Conservation (phyloP, 1,139 yeast species). For the Saccharomyces pastorianus region DNA sequence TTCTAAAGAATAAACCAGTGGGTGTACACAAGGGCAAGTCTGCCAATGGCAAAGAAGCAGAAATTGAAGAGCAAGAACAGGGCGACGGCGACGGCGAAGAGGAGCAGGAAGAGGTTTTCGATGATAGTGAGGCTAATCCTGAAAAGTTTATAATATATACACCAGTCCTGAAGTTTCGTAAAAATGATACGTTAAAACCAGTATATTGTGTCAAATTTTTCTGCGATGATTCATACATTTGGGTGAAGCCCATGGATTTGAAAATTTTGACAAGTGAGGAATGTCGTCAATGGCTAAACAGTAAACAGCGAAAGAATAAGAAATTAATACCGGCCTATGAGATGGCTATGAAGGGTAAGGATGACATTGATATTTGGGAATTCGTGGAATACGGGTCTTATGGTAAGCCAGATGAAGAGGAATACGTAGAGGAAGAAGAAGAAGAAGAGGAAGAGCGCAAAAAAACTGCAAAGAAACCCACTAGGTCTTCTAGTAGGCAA, state of each 20-base stretch:
- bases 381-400: conserved; percentile 30
- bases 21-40: neutral
- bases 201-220: conserved; percentile 30
- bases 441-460: conserved; percentile 6
- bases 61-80: conserved; percentile 20
- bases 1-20: conserved; percentile 40
- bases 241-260: conserved; percentile 27
- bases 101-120: conserved; percentile 20
- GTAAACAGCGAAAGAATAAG: conserved; percentile 19
- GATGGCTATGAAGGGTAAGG: conserved; percentile 24
- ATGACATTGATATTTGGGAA: conserved; percentile 29
- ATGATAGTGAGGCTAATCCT: conserved; percentile 19
- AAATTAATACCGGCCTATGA: conserved; percentile 29
- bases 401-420: conserved; percentile 22
- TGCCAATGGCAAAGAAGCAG: conserved; percentile 6
- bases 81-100: conserved; percentile 21
- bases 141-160: conserved; percentile 25
- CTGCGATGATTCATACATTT: conserved; percentile 29
- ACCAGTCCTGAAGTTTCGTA: conserved; percentile 22
- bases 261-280: conserved; percentile 15
- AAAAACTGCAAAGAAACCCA: conserved; percentile 7
- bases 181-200: conserved; percentile 13
- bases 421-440: conserved; percentile 1
- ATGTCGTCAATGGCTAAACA: conserved; percentile 24
- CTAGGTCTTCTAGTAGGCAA: conserved; percentile 11